Evolutionary conservation across 2,329 filamentous ascomycete species (phyloP), one percentile per base, ranked within the genome.

Genomic region (Didymella lethalis): DNA sequence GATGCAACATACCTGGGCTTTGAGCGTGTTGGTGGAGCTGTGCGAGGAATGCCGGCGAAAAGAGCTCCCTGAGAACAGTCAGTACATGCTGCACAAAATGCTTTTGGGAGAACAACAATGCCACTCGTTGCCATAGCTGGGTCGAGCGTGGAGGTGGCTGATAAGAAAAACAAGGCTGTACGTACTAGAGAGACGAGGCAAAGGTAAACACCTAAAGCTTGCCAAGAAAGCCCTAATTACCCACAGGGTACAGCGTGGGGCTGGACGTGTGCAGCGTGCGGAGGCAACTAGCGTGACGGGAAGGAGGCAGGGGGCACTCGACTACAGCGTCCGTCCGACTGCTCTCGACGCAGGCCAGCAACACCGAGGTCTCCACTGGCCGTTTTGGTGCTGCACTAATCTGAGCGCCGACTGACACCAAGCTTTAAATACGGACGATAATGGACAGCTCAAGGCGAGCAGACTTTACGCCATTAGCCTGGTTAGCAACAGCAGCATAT

Each of bases 271-370:
- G 28, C 36, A 38, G 43, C 23, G 41, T 47, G 54, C 47, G 54
- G 48, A 57, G 48, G 54, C 40, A 48, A 40, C 43, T 48, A 52
- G 48, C 34, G 48, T 18, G 29, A 52, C 43, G 29, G 54, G 48
- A 48, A 48, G 16, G 48, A 52, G 34, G 32, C 38, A 41, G 50
- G 40, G 54, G 32, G 32, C 26, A n/a, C 54, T 57, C 54, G 43
- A 47, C 34, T 38, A 28, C 34, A 14, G 34, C 48, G 20, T 52
- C 43, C 43, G 48, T 34, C 6, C n/a, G 48, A 51, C 20, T 47
- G 29, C 54, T 44, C 34, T 52, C 34, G 18, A 52, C 36, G 44
- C 48, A 28, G 43, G 54, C 12, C 14, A 20, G 14, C 25, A 28
- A 23, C 41, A 44, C 41, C 23, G 6, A 18, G 23, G 41, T n/a